Conservation (phyloP, 2,329 filamentous ascomycete species). For the Zasmidium cellare region DNA sequence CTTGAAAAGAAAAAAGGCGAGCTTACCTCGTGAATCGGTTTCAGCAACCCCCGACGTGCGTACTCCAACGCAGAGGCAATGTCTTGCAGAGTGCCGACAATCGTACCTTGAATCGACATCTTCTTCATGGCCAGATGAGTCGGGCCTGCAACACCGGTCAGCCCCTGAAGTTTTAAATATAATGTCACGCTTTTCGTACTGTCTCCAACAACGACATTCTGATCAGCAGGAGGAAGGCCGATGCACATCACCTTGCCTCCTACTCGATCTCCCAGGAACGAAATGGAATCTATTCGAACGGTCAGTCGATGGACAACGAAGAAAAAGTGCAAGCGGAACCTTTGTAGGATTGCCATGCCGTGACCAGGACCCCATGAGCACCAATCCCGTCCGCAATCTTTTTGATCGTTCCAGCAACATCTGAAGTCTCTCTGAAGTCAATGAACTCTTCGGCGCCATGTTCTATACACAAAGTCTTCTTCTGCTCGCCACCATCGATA, state of each 20-base stretch:
- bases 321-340: constrained; percentile 12
- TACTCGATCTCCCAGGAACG: constrained; percentile 48
- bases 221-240: constrained; percentile 36
- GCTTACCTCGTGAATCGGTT: constrained; percentile 51
- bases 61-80: constrained; percentile 49
- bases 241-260: constrained; percentile 54
- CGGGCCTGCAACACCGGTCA: constrained; percentile 28
- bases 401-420: constrained; percentile 44
- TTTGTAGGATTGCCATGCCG: constrained; percentile 37
- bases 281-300: constrained; percentile 35
- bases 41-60: constrained; percentile 50
- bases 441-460: constrained; percentile 58
- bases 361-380: constrained; percentile 44
- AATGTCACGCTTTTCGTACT: not conserved
- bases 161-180: not conserved
- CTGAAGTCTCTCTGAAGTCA: constrained; percentile 49
- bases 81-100: constrained; percentile 50
- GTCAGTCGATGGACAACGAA: too few relatives aligned
- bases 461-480: constrained; percentile 45
- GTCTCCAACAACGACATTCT: constrained; percentile 33
- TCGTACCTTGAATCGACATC: constrained; percentile 35
- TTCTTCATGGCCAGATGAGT: constrained; percentile 34
- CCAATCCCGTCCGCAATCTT: constrained; percentile 48
- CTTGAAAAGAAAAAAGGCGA: not conserved
- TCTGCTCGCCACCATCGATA: constrained; percentile 52